Base-by-base conservation (phyloP, 306 rosid genomes). In the Begonia loranthoides region DNA sequence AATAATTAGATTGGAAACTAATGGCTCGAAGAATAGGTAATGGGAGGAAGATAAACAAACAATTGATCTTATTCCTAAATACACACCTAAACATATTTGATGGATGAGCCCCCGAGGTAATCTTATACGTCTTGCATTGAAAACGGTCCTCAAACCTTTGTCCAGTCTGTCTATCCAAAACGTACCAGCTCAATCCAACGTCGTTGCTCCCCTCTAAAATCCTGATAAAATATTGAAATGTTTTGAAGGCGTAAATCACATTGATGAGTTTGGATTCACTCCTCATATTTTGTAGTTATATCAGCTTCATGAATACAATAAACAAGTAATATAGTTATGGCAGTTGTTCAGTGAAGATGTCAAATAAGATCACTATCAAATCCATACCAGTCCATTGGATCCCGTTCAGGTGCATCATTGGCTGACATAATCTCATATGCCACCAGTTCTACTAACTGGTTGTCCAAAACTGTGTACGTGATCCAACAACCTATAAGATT, bases 351-450 rank as follows among this genome's bases (percentile, higher is more conserved):
- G 36, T 0, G 36, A 28, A 28, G 36, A 28, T 28, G 36, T 28
- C 6, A 24, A 64, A 33, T 54, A 13, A 10, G 10, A 55, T 21
- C 28, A 41, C 52, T 6, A 14, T 52, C 36, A 28, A 7, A 28
- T 28, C 9, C 36, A 4, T 77, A 90, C 97, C 97, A 90, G 60
- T 82, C 76, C 94, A 76, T 90, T 19, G 97, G 97, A 80, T 90
- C 97, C 77, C 97, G 79, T 78, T 85, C 94, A 16, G 95, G 92
- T 53, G 80, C 97, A 70, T 85, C 95, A 57, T 82, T 77, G 68
- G 97, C 97, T 2, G 97, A 82, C 95, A 77, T 82, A 55, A 90
- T 62, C 65, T 90, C 95, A 57, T 90, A 90, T n/a, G 87, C 95
- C 48, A 51, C 80, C 44, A 90, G 92, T 66, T 85, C 88, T 39